Evolutionary conservation across 164 flowering plant species (phyloP), one percentile per base, ranked within the genome.

Genomic region (Aristolochia fimbriata): DNA sequence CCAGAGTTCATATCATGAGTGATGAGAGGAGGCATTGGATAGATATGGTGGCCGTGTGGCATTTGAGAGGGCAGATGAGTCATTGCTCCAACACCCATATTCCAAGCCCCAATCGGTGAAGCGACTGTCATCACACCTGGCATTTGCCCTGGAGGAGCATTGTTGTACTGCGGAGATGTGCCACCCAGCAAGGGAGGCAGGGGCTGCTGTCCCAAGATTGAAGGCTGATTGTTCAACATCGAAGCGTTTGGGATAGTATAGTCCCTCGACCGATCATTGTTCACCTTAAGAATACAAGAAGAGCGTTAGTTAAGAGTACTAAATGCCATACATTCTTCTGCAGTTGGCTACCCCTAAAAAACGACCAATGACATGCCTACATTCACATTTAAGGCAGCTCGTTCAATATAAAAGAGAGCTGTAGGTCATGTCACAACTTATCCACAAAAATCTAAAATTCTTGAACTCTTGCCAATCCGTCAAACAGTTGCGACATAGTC

Each of bases 211-310:
- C 92, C 95, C 37, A 84, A 63, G 55, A 84, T 57, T 4, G 91
- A 77, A 23, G 96, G 89, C 61, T 81, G 93, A 4, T 75, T 24
- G 51, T 67, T 80, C 58, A 74, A n/a, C 64, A 81, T 47, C 2
- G 79, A 66, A 52, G 73, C 24, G 61, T 62, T 73, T 1, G 86
- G 82, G 49, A 72, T 57, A 10, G 96, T 91, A 50, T 86, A 91
- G 57, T 91, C 97, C 76, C 97, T 78, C 74, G 93, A 84, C 27
- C 91, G 64, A 62, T 91, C 96, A 65, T 86, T 91, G 74, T 88
- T 86, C n/a, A 81, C 84, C 97, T 91, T 81, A 48, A 73, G 16
- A 52, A 27, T 27, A 27, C 30, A 2, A 7, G 43, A 37, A 37
- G 8, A 37, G 43, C 12, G 8, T 37, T 6, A 37, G 43, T 37